Percentiles rank a stretch among this genome's conserved stretches.
phyloP scores from a whole-genome alignment of 306 rosid species.

The Gynostemma pentaphyllum region DNA sequence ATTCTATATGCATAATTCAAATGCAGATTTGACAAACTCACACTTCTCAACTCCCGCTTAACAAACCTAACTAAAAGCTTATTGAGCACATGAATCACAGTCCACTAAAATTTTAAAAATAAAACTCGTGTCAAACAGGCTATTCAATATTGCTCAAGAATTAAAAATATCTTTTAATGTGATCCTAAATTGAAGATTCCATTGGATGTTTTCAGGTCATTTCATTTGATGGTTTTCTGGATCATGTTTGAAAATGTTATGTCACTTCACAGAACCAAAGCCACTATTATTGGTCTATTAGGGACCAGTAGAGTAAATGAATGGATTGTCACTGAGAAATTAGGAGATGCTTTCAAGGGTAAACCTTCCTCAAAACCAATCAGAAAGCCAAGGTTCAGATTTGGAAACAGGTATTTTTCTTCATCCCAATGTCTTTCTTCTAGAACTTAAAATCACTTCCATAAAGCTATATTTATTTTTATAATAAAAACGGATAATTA shows the following conservation, averaged over 20 bases:
- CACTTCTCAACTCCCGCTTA: background rate
- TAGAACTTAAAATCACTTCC: too few relatives aligned
- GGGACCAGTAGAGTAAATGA: slow-evolving; percentile 65
- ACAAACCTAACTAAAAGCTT: background rate
- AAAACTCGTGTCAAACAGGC: too few relatives aligned
- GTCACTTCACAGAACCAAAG: slow-evolving; percentile 81
- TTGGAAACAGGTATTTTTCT: slow-evolving; percentile 57
- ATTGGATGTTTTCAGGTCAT: slow-evolving; percentile 36
- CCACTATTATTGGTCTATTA: slow-evolving; percentile 67
- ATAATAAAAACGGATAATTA: too few relatives aligned
- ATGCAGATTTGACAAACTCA: too few relatives aligned
- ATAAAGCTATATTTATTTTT: too few relatives aligned
- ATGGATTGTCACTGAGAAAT: slow-evolving; percentile 85
- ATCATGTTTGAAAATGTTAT: slow-evolving; percentile 81
- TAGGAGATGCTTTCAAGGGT: slow-evolving; percentile 59
- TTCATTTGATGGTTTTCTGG: slow-evolving; percentile 66
- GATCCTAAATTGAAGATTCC: background rate
- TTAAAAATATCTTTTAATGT: background rate
- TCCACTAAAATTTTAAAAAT: background rate
- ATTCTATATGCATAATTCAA: too few relatives aligned
- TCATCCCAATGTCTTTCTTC: background rate
- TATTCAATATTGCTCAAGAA: background rate
- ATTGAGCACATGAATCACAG: background rate
- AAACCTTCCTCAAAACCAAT: slow-evolving; percentile 31
- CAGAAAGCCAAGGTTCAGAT: slow-evolving; percentile 33